Evolutionary conservation across 306 rosid species (phyloP).

Genomic region (Cucurbita pepo): DNA sequence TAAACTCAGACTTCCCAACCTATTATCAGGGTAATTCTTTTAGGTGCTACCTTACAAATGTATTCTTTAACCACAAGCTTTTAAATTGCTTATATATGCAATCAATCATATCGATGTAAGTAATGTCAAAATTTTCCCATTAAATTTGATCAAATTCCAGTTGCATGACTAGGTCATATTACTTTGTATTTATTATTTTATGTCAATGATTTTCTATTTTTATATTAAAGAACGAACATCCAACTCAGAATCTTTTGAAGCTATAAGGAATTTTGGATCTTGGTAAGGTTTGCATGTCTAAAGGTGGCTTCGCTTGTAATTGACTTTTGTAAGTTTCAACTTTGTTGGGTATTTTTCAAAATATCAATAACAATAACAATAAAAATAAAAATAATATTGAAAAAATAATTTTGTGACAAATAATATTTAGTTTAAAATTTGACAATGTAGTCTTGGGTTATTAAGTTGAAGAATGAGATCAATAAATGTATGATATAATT

Average conservation of each 20-base stretch:
- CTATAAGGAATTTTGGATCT: not conserved
- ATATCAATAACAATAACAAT: not conserved
- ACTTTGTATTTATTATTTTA: not conserved
- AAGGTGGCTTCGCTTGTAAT: not conserved
- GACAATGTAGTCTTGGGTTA: not conserved
- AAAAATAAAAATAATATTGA: not conserved
- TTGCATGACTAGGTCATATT: not conserved
- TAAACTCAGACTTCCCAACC: slow-evolving; percentile 84
- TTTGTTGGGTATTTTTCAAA: not conserved
- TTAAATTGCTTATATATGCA: not conserved
- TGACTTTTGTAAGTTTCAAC: not conserved
- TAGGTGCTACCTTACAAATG: not conserved
- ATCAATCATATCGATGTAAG: not conserved
- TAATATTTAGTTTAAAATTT: not conserved
- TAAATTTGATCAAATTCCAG: not conserved
- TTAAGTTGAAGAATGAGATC: not conserved
- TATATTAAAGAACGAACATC: not conserved
- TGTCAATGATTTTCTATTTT: not conserved
- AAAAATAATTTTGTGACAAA: not conserved
- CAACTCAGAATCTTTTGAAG: not conserved
- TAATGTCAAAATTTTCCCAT: not conserved
- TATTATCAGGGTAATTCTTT: slow-evolving; percentile 68
- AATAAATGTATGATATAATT: not conserved
- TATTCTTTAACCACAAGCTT: not conserved
- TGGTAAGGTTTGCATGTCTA: not conserved